Base-by-base conservation (phyloP, 352 stramenopile species). In the Globisporangium abappressorium region DNA sequence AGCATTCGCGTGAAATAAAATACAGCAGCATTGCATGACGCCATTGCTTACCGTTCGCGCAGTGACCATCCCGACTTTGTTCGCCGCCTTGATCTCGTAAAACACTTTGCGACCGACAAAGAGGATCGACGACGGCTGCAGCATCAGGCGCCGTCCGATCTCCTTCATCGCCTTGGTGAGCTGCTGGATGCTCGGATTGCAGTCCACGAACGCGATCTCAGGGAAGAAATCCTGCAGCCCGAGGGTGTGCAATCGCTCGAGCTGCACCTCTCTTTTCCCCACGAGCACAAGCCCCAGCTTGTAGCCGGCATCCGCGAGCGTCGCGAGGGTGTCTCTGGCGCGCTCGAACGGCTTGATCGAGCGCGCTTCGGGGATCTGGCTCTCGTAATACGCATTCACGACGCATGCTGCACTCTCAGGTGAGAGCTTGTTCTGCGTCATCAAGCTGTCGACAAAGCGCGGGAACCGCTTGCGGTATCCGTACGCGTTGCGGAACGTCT, bases 31-130 rank as follows among this genome's bases (percentile, higher is more conserved):
- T 30, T 30, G 22, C 22, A 57, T 24, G 24, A 12, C 33, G 12
- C 7, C 33, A 20, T 28, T 47, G 77, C 73, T 30, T 49, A 94
- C 86, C 86, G 93, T 87, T 14, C 84, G 83, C 41, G 90, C 80
- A 9, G 87, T 95, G 24, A 93, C 75, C 66, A 95, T 80, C 1
- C 85, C 87, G 5, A 90, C 76, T 65, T 84, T 81, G 63, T 95
- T 95, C 2, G 85, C 87, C 3, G 84, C 87, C 51, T 94, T 95
- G 72, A 95, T 92, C 69, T 95, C 87, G 60, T 92, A 93, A 64
- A 95, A 95, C 12, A 89, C 83, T 64, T 93, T 93, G 57, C 86
- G 82, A 2, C 87, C 87, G 38, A 95, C 84, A 36, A 95, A 93
- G 28, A 92, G 78, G 34, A 95, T 78, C n/a, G 81, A 83, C 18